Evolutionary conservation across 768 basidiomycete genomes (phyloP), one percentile per base, ranked within the genome.

Genomic region (Russula earlei): DNA sequence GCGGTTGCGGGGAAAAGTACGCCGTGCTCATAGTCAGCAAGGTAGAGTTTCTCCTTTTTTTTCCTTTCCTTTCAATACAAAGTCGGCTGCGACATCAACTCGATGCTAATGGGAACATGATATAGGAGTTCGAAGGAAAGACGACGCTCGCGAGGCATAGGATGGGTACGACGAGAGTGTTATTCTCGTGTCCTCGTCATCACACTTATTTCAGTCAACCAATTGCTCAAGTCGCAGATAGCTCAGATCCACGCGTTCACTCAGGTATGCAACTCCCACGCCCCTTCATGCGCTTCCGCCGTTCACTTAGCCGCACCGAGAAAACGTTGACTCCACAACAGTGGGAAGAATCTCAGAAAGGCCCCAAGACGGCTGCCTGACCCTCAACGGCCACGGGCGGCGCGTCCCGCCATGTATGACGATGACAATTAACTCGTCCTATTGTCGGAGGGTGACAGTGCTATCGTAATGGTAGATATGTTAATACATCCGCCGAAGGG

Each of bases 241-340:
- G 74, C 84, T 0, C 79, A 84, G 54, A 83, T 92, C 78, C 89
- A 92, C 63, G 89, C 90, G 5, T 92, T 92, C 69, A 89, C 89
- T 14, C 89, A 92, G 82, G 90, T 89, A 61, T 50, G 71, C 24
- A 5, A 34, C n/a, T 17, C 10, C 11, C 48, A 29, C 14, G 22
- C 46, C 50, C 29, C 33, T 53, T 27, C n/a, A n/a, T 31, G 27
- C 34, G 1, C 2, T 3, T 29, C 11, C n/a, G 44, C 38, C 15
- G 17, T 22, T 5, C 14, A 38, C 42, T 44, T 6, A 58, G 31
- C 10, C 43, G 27, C 24, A 10, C 4, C 2, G 59, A 88, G 86
- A 87, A 84, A 81, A 83, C 85, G 0, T 79, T 81, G 55, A 87
- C 86, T 4, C 83, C 80, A 5, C 75, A 77, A 60, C 84, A 88